Conservation (phyloP, 2,329 filamentous ascomycete species). For the Alternaria ethzedia region DNA sequence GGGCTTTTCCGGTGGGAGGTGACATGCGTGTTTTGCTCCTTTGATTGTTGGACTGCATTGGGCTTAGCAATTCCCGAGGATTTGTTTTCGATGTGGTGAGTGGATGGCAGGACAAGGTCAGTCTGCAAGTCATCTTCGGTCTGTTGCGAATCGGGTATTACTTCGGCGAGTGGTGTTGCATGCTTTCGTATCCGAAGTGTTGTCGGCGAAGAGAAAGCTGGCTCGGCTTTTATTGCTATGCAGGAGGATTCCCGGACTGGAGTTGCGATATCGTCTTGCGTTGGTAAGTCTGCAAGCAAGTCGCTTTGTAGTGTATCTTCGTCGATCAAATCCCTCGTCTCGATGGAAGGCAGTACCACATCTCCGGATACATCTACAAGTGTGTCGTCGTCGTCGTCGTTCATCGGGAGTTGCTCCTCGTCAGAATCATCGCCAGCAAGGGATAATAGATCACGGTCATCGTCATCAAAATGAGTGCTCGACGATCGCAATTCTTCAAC, state of each 20-base stretch:
- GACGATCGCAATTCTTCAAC: slow-evolving; percentile 13
- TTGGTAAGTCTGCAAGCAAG: slow-evolving; percentile 13
- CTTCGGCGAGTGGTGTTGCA: neutral
- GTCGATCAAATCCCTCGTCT: slow-evolving; percentile 19
- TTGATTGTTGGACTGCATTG: rapidly evolving
- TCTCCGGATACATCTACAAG: slow-evolving; percentile 14
- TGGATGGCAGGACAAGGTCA: neutral
- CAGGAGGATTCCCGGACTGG: neutral
- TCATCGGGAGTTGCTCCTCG: slow-evolving; percentile 4
- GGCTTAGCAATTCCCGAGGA: rapidly evolving
- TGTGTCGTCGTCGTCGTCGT: slow-evolving; percentile 5
- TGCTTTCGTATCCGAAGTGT: neutral
- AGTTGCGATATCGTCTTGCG: neutral
- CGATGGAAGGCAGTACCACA: slow-evolving; percentile 33
- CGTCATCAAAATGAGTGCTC: slow-evolving; percentile 31
- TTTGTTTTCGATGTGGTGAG: neutral
- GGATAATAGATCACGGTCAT: slow-evolving; percentile 37
- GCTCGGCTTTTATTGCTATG: slow-evolving; percentile 13
- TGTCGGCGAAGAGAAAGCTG: neutral
- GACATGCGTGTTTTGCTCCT: neutral
- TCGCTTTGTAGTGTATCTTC: slow-evolving; percentile 22
- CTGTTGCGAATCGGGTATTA: neutral
- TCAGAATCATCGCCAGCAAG: slow-evolving; percentile 23
- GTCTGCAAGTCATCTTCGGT: neutral
- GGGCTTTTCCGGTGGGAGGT: neutral